phyloP scores from a whole-genome alignment of 2,329 filamentous ascomycete genomes.

The Xylaria hypoxylon region DNA sequence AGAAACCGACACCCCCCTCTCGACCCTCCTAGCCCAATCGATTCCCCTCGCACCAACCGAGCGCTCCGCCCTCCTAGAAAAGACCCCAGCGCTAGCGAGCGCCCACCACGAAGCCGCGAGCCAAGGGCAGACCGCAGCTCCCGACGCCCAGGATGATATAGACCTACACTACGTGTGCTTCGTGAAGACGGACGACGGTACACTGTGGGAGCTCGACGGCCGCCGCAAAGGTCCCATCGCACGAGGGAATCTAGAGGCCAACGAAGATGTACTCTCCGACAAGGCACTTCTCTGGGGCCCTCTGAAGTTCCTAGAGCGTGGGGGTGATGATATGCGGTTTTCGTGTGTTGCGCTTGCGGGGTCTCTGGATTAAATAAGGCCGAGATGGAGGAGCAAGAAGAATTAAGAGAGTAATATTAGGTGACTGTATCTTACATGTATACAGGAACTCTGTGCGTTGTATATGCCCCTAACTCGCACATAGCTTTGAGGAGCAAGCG shows the following conservation, averaged over 20 bases:
- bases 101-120: conserved; percentile 84
- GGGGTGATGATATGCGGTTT: conserved; percentile 68
- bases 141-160: conserved; percentile 81
- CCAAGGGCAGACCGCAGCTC: conserved; percentile 81
- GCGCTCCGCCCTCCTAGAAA: conserved; percentile 80
- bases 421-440: not conserved
- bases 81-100: conserved; percentile 77
- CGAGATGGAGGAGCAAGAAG: not conserved
- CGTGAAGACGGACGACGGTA: conserved; percentile 77
- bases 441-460: not conserved
- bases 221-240: conserved; percentile 67
- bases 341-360: conserved; percentile 68
- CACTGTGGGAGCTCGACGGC: conserved; percentile 71
- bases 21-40: conserved; percentile 75
- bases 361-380: conserved; percentile 57
- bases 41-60: conserved; percentile 73
- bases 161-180: conserved; percentile 98
- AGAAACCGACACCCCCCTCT: conserved; percentile 68
- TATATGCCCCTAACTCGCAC: not conserved
- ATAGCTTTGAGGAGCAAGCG: not conserved
- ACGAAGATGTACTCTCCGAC: conserved; percentile 80
- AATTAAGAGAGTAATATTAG: not conserved
- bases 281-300: conserved; percentile 78
- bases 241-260: conserved; percentile 65
- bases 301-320: conserved; percentile 67